Evolutionary conservation across 2,329 filamentous ascomycete genomes (phyloP).

Genomic region (Botryotinia globosa): DNA sequence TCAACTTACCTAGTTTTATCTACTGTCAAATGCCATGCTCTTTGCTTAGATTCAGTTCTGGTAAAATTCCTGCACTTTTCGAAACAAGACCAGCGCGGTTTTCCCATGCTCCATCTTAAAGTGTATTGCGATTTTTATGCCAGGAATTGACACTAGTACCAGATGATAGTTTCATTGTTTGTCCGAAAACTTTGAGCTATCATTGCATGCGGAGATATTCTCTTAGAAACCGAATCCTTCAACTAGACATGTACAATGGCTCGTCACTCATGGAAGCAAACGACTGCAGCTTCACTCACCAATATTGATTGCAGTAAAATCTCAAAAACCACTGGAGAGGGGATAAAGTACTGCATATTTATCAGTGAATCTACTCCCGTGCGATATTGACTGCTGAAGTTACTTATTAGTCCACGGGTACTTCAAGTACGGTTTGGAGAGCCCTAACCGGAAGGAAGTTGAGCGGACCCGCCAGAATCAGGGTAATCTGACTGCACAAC

Average conservation of each 20-base stretch:
- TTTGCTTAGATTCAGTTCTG: not conserved
- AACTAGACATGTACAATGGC: not conserved
- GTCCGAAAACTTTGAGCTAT: not conserved
- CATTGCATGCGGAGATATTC: not conserved
- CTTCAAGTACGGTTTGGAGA: no score
- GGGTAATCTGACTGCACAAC: not conserved
- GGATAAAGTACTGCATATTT: not conserved
- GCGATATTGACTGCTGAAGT: no score
- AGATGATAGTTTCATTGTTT: no score
- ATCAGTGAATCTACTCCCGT: not conserved
- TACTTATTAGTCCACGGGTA: no score
- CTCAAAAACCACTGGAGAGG: not conserved
- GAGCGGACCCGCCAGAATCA: no score
- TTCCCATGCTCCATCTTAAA: fast-evolving
- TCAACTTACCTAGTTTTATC: not conserved
- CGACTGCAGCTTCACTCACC: fast-evolving
- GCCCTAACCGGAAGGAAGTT: not conserved
- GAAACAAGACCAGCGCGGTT: not conserved
- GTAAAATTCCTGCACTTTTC: not conserved
- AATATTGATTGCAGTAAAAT: not conserved
- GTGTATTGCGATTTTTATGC: not conserved
- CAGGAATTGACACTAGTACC: no score
- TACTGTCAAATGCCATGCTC: not conserved
- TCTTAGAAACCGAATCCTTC: not conserved
- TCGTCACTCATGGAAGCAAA: not conserved